These are phyloP conservation scores for Linum trigynum DNA, from an alignment of 345 rosid genomes.

Conservation along the genomic window DNA sequence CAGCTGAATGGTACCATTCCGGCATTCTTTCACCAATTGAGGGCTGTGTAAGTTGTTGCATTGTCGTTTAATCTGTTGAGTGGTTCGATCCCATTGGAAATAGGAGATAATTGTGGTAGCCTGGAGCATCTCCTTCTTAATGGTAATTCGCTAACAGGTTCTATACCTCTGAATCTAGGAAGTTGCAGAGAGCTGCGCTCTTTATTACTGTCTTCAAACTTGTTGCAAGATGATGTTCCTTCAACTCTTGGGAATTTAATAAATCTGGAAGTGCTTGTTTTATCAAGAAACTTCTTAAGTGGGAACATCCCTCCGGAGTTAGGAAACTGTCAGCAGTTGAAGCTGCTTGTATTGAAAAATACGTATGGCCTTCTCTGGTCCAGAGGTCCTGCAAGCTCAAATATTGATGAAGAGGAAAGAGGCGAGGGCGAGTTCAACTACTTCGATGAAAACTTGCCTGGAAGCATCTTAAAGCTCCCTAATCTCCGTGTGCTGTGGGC, in stretches of 20 bases:
- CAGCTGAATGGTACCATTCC: conserved; percentile 33
- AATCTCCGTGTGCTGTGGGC: conserved; percentile 36
- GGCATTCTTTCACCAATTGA: conserved; percentile 12
- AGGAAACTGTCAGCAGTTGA: conserved; percentile 29
- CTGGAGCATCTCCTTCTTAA: conserved; percentile 33
- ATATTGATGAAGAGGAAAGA: conserved; percentile 15
- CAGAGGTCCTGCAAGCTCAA: conserved; percentile 11
- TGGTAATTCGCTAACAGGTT: conserved; percentile 32
- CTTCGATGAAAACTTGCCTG: conserved; percentile 32
- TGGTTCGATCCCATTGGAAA: conserved; percentile 24
- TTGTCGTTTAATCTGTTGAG: conserved; percentile 32
- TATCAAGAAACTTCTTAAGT: conserved; percentile 37
- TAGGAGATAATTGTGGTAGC: conserved; percentile 29
- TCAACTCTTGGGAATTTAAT: conserved; percentile 21
- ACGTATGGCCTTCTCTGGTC: conserved; percentile 27
- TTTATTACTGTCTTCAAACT: conserved; percentile 32
- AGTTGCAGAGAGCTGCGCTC: conserved; percentile 28
- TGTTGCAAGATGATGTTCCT: conserved; percentile 34
- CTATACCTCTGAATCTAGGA: conserved; percentile 34
- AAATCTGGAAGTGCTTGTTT: conserved; percentile 37
- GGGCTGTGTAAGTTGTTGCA: conserved; percentile 20
- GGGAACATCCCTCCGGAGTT: conserved; percentile 35
- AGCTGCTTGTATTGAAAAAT: conserved; percentile 31
- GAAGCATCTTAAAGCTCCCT: conserved; percentile 25
- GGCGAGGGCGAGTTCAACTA: conserved; percentile 35